These are phyloP conservation scores for Rheum nobile DNA, from an alignment of 148 eudicot genomes.

Conservation along the genomic window DNA sequence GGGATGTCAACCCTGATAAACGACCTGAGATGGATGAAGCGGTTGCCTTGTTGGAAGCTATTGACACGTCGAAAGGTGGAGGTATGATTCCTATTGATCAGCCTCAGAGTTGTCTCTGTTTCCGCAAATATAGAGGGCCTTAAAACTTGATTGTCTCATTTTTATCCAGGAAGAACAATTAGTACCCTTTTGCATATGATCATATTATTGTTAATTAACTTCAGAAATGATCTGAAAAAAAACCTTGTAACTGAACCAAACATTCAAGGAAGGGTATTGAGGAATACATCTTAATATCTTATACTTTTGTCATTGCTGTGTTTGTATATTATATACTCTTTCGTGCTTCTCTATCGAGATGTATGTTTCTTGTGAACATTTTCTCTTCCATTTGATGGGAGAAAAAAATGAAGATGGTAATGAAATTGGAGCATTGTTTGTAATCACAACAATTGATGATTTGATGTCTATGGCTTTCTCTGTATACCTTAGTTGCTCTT, in stretches of 20 bases:
- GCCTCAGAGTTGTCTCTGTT: conserved; percentile 75
- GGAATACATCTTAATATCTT: background rate
- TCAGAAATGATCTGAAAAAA: background rate
- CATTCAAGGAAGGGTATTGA: conserved; percentile 3
- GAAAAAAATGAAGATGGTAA: background rate
- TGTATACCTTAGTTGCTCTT: background rate
- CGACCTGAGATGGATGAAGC: conserved; percentile 98
- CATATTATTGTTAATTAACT: conserved; percentile 6
- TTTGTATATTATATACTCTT: background rate
- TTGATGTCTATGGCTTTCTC: background rate
- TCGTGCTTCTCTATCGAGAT: background rate
- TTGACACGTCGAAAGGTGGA: conserved; percentile 90
- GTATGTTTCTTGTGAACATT: background rate
- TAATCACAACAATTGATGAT: background rate
- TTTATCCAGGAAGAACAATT: conserved; percentile 1
- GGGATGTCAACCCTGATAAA: conserved; percentile 96
- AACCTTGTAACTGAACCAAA: background rate
- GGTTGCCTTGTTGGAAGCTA: conserved; percentile 75
- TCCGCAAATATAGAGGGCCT: conserved; percentile 79
- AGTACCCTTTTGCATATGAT: background rate
- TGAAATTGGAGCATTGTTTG: background rate
- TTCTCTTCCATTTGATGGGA: background rate
- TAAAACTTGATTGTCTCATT: conserved; percentile 14
- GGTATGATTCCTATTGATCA: conserved; percentile 96
- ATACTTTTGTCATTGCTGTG: background rate